A percentile compares a stretch with the other conserved stretches of the same genome.
Evolutionary conservation across 2,329 filamentous ascomycete genomes (phyloP).

Genomic region (Amauroascus verrucosus): DNA sequence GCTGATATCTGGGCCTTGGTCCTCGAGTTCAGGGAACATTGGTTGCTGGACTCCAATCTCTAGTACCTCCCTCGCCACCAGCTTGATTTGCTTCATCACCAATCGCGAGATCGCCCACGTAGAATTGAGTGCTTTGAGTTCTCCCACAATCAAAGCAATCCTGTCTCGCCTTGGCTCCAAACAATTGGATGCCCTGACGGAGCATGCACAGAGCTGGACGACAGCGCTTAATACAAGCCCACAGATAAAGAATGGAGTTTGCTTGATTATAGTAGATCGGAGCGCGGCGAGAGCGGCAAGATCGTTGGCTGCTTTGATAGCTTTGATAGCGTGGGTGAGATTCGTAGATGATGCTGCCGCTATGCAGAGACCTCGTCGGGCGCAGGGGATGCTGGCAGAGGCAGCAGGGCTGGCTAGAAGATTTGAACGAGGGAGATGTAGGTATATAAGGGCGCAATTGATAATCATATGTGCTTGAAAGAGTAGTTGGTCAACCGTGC

Average conservation of each 20-base stretch:
- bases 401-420: slow-evolving; percentile 47
- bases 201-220: slow-evolving; percentile 72
- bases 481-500: slow-evolving; percentile 75
- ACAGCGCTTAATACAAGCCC: slow-evolving; percentile 68
- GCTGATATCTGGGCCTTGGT: slow-evolving; percentile 15
- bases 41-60: slow-evolving; percentile 31
- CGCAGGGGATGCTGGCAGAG: slow-evolving; percentile 41
- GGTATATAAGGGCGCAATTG: slow-evolving; percentile 53
- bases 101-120: slow-evolving; percentile 64
- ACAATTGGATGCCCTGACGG: slow-evolving; percentile 46
- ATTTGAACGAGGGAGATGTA: slow-evolving; percentile 71
- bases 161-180: slow-evolving; percentile 53
- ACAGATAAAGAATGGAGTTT: slow-evolving; percentile 78
- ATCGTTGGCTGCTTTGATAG: slow-evolving; percentile 65
- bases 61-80: slow-evolving; percentile 66
- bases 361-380: slow-evolving; percentile 30
- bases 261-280: slow-evolving; percentile 50
- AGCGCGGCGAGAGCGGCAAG: slow-evolving; percentile 63
- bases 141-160: slow-evolving; percentile 68
- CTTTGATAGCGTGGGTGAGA: slow-evolving; percentile 61
- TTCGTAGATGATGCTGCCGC: slow-evolving; percentile 35
- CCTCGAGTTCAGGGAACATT: slow-evolving; percentile 6
- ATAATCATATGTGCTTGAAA: slow-evolving; percentile 83
- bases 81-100: slow-evolving; percentile 62
- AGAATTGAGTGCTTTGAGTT: slow-evolving; percentile 56